A percentile compares a stretch with the other conserved stretches of the same genome.
Evolutionary conservation across 768 basidiomycete species (phyloP).

Genomic region (Mrakia frigida): DNA sequence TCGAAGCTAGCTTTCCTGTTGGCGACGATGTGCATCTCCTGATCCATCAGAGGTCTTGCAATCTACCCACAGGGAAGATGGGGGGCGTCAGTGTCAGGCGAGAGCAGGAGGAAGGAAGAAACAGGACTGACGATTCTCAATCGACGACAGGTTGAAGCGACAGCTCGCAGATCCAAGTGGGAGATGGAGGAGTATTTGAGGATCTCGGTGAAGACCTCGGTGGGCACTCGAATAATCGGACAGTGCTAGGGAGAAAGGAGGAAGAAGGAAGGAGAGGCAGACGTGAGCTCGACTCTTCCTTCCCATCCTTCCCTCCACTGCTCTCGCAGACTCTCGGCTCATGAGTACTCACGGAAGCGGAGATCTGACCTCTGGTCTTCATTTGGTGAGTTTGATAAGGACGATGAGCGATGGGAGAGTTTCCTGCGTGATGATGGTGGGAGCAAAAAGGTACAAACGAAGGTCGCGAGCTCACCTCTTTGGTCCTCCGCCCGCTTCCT

Average conservation of each 20-base stretch:
- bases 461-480: too few relatives aligned
- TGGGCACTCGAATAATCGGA: not conserved
- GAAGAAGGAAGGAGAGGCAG: not conserved
- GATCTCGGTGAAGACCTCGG: conserved; percentile 4
- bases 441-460: too few relatives aligned
- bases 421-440: too few relatives aligned
- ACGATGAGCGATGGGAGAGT: too few relatives aligned
- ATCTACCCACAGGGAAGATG: not conserved
- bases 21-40: not conserved
- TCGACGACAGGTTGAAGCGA: too few relatives aligned
- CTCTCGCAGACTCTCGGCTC: too few relatives aligned
- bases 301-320: not conserved
- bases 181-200: not conserved
- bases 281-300: not conserved
- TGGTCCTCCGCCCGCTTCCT: too few relatives aligned
- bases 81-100: not conserved
- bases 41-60: not conserved
- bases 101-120: not conserved
- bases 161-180: too few relatives aligned
- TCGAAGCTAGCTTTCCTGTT: conserved; percentile 1
- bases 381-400: too few relatives aligned
- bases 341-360: too few relatives aligned
- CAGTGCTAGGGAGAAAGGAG: not conserved
- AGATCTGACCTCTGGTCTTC: too few relatives aligned
- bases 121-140: too few relatives aligned